Evolutionary conservation across 2,329 filamentous ascomycete genomes (phyloP), one percentile per base, ranked within the genome.

Genomic region (Calonectria pteridis): DNA sequence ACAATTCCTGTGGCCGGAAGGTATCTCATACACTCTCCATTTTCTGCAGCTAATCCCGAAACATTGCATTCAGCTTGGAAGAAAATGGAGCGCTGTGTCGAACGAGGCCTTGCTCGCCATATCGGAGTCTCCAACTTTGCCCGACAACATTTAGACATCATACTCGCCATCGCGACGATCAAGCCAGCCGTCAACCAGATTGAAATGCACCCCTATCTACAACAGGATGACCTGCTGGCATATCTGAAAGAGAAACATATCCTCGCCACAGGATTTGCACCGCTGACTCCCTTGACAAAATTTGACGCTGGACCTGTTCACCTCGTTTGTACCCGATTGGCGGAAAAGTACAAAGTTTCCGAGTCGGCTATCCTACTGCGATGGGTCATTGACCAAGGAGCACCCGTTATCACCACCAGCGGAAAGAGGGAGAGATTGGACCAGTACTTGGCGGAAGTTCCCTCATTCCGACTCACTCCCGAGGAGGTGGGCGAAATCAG

Each of bases 81-180:
- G 7, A 28, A 53, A 4, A 68, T 74, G 67, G 72, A 74, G 23
- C 49, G 46, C 16, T 65, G 55, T 37, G 23, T 65, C 10, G n/a
- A 62, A 20, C 46, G 40, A 3, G 72, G 72, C 13, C 40, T 65
- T n/a, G 62, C 65, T 7, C 62, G 53, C 33, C 16, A 50, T 26
- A 69, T 74, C 40, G 75, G 75, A 1, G 72, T 77, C 33, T 76
- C 73, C 51, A 77, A 77, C 35, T 77, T 77, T 51, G 51, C 33
- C 20, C 65, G 71, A 11, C n/a, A 43, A 4, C 73, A 75, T 29
- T 10, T 77, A 9, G 62, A 72, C 23, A 71, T 62, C 14, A 35
- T 77, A 9, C 72, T 77, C 2, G 10, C 46, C 18, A 67, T 50
- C 1, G 65, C 69, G 16, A 73, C 50, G 2, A 71, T 77, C 37